Conservation (phyloP, 2,329 filamentous ascomycete genomes). For the Stachybotrys echinatus region DNA sequence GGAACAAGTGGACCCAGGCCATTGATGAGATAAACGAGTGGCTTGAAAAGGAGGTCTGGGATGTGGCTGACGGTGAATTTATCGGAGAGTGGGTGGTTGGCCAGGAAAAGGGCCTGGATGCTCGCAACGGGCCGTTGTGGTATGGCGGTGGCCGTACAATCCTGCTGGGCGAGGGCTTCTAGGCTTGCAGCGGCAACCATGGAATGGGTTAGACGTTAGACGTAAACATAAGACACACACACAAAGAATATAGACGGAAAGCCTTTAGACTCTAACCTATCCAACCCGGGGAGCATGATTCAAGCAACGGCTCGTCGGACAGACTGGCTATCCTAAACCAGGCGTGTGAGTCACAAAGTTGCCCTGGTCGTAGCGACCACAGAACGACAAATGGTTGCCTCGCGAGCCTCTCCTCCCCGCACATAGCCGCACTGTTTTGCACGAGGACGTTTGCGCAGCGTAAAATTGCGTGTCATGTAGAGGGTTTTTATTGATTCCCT, state of each 20-base stretch:
- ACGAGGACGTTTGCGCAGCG: too few relatives aligned
- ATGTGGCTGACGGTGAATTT: conserved; percentile 35
- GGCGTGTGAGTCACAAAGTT: too few relatives aligned
- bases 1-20: conserved; percentile 58
- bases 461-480: neutral
- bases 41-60: conserved; percentile 69
- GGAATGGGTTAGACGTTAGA: neutral
- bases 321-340: too few relatives aligned
- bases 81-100: conserved; percentile 82
- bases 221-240: too few relatives aligned
- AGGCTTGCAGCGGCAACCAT: conserved; percentile 6
- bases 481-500: conserved; percentile 36
- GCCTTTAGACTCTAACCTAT: too few relatives aligned
- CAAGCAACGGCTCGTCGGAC: too few relatives aligned
- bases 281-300: too few relatives aligned
- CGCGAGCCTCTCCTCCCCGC: too few relatives aligned
- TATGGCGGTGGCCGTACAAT: conserved; percentile 79
- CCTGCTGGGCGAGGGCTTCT: conserved; percentile 57
- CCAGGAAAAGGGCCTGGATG: conserved; percentile 74
- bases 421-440: too few relatives aligned
- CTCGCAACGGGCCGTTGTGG: conserved; percentile 72
- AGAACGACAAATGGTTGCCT: too few relatives aligned
- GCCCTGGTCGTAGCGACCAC: too few relatives aligned
- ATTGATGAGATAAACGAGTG: conserved; percentile 75
- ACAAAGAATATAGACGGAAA: conserved; percentile 8